phyloP scores from a whole-genome alignment of 805 yeast species.

The Lipomyces spencermartinsiae region DNA sequence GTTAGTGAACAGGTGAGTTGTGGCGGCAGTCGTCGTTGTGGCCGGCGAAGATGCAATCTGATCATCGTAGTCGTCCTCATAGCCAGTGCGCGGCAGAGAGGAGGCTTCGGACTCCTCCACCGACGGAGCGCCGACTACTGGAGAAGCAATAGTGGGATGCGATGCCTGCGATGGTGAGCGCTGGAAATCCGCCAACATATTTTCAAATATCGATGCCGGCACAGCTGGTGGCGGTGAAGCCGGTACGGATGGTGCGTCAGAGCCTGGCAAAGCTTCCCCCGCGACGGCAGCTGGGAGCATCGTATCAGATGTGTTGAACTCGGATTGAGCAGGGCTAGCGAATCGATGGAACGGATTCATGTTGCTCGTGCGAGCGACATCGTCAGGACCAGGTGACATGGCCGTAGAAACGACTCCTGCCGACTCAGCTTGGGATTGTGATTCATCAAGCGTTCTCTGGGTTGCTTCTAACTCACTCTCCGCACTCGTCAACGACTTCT shows the following conservation, averaged over 20 bases:
- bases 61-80: constrained; percentile 28
- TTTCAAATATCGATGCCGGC: constrained; percentile 22
- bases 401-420: constrained; percentile 26
- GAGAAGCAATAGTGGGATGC: not conserved
- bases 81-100: constrained; percentile 24
- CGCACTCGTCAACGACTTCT: constrained; percentile 72
- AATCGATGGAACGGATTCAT: constrained; percentile 28
- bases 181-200: constrained; percentile 26
- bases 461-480: constrained; percentile 56
- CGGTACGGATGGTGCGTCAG: constrained; percentile 1
- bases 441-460: constrained; percentile 50
- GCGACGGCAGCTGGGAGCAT: not conserved
- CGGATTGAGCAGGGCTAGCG: constrained; percentile 36
- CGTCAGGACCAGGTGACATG: constrained; percentile 6
- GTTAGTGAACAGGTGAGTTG: constrained; percentile 16
- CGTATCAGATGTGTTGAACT: not conserved
- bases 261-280: constrained; percentile 32
- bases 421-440: constrained; percentile 33
- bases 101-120: constrained; percentile 24
- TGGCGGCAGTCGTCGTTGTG: constrained; percentile 30
- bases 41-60: constrained; percentile 29
- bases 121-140: constrained; percentile 13
- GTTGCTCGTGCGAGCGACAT: not conserved
- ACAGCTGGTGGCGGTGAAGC: constrained; percentile 26
- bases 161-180: not conserved